phyloP scores from a whole-genome alignment of 2,329 filamentous ascomycete genomes.

The Aspergillus intermedius region DNA sequence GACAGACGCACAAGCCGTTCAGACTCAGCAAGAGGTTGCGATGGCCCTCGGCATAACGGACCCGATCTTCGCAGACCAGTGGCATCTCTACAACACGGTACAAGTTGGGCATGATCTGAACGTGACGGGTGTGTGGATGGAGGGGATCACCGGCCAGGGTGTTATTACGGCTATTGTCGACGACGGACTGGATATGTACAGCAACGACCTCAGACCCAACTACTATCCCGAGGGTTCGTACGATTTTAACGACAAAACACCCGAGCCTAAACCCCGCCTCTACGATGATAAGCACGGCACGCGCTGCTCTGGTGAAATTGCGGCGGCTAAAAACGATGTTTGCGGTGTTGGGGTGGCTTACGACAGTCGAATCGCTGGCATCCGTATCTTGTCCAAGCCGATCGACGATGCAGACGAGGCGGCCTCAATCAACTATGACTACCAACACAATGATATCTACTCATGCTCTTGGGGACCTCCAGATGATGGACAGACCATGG shows the following conservation, averaged over 20 bases:
- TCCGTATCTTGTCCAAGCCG: slow-evolving; percentile 84
- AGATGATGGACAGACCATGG: slow-evolving; percentile 90
- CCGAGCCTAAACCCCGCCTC: slow-evolving; percentile 74
- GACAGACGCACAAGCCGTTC: slow-evolving; percentile 43
- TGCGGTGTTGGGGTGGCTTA: slow-evolving; percentile 96
- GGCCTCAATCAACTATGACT: slow-evolving; percentile 84
- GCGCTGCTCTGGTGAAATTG: slow-evolving; percentile 87
- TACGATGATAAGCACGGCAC: slow-evolving; percentile 87
- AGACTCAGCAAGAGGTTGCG: slow-evolving; percentile 56
- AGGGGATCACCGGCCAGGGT: slow-evolving; percentile 84
- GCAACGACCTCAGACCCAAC: slow-evolving; percentile 83
- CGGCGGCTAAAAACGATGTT: slow-evolving; percentile 83
- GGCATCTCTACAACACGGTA: slow-evolving; percentile 83
- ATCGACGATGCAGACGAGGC: slow-evolving; percentile 93
- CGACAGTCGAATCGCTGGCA: slow-evolving; percentile 79
- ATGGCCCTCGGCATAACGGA: slow-evolving; percentile 68
- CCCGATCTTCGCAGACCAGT: slow-evolving; percentile 88
- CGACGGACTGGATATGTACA: slow-evolving; percentile 93
- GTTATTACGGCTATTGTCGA: slow-evolving; percentile 91
- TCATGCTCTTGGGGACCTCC: slow-evolving; percentile 98
- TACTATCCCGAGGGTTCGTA: slow-evolving; percentile 90
- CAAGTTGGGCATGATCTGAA: slow-evolving; percentile 88
- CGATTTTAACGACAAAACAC: slow-evolving; percentile 84
- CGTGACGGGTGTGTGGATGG: slow-evolving; percentile 86
- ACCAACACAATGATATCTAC: slow-evolving; percentile 89